phyloP scores from a whole-genome alignment of 1,284 basidiomycete genomes.

The Cerrena zonata region DNA sequence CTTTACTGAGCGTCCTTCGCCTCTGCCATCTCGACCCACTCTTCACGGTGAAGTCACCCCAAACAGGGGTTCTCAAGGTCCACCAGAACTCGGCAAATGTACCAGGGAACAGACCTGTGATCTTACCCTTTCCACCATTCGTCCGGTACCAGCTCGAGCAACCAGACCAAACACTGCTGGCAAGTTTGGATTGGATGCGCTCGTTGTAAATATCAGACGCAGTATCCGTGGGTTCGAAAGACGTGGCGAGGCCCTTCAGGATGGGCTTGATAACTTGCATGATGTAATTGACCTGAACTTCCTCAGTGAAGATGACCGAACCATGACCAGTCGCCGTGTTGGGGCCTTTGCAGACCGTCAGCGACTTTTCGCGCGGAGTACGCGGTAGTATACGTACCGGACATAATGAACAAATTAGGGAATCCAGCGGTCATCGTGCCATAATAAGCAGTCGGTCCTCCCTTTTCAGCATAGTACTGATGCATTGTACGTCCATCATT shows the following conservation, averaged over 20 bases:
- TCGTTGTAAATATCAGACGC: slow-evolving; percentile 40
- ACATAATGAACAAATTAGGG: slow-evolving; percentile 22
- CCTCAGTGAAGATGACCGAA: slow-evolving; percentile 48
- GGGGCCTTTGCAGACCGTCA: too few relatives aligned
- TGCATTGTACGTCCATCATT: slow-evolving; percentile 26
- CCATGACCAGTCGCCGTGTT: slow-evolving; percentile 49
- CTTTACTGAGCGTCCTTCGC: neutral
- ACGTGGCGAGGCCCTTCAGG: slow-evolving; percentile 38
- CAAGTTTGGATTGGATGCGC: slow-evolving; percentile 34
- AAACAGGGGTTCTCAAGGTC: slow-evolving; percentile 1
- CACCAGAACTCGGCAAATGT: slow-evolving; percentile 4
- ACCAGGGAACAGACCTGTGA: slow-evolving; percentile 1
- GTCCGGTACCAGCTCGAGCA: slow-evolving; percentile 6
- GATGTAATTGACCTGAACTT: slow-evolving; percentile 35
- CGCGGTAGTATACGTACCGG: slow-evolving; percentile 50
- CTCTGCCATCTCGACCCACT: neutral
- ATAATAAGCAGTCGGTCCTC: slow-evolving; percentile 37
- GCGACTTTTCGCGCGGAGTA: too few relatives aligned
- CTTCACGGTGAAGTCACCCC: slow-evolving; percentile 4
- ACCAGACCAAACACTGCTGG: slow-evolving; percentile 1
- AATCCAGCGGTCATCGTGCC: slow-evolving; percentile 38
- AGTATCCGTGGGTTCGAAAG: slow-evolving; percentile 40
- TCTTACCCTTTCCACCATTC: neutral
- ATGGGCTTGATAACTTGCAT: slow-evolving; percentile 45
- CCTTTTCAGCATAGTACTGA: slow-evolving; percentile 33